These are phyloP conservation scores for Scutellaria baicalensis DNA, from an alignment of 257 asterid species.

Conservation along the genomic window DNA sequence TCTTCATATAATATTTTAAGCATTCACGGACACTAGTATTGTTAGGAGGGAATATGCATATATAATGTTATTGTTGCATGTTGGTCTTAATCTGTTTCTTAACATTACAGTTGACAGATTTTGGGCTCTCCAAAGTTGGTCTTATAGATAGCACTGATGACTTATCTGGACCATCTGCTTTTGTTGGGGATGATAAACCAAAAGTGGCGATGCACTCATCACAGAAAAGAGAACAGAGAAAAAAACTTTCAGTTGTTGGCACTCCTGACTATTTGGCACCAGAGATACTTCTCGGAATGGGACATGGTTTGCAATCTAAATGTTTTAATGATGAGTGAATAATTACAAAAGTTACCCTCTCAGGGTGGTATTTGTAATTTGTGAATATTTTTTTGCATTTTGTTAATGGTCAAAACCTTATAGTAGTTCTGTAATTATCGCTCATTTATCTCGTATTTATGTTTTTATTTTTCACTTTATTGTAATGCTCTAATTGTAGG, in stretches of 20 bases:
- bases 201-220: conserved; percentile 40
- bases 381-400: neutral
- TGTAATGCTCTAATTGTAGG: conserved; percentile 33
- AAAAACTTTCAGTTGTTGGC: conserved; percentile 78
- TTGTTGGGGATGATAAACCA: conserved; percentile 64
- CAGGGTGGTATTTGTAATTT: neutral
- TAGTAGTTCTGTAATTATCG: neutral
- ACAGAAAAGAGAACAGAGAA: conserved; percentile 61
- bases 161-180: conserved; percentile 80
- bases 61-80: neutral
- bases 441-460: neutral
- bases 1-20: neutral
- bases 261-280: conserved; percentile 99
- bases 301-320: conserved; percentile 64
- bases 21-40: conserved; percentile 8
- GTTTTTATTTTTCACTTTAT: neutral
- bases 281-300: conserved; percentile 99
- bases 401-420: neutral
- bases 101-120: conserved; percentile 89
- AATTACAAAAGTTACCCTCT: neutral
- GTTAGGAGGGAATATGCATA: conserved; percentile 1
- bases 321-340: neutral
- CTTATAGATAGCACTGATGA: conserved; percentile 96
- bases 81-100: conserved; percentile 34
- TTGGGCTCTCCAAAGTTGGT: conserved; percentile 97